Percentiles rank a stretch among this genome's conserved stretches.
These are phyloP conservation scores for Centaurea solstitialis DNA, from an alignment of 129 eudicot genomes.

Conservation along the genomic window DNA sequence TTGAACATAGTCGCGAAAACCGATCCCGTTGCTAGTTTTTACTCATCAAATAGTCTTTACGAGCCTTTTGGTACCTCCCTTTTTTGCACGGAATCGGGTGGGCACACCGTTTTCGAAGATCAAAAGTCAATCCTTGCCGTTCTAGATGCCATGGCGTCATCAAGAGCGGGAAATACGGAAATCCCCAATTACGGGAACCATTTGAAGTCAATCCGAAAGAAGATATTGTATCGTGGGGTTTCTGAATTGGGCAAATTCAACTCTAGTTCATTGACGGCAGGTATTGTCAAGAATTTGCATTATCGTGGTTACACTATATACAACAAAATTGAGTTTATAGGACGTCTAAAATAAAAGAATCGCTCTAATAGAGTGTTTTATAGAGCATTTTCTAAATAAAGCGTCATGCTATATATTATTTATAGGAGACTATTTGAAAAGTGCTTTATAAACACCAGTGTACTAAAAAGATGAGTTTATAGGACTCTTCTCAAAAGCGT, in stretches of 20 bases:
- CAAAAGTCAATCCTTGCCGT: conserved; percentile 31
- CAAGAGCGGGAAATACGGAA: background rate
- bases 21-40: conserved; percentile 40
- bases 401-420: too few species aligned
- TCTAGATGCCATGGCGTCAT: conserved; percentile 16
- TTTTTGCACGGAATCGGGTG: conserved; percentile 44
- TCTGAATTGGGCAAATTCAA: conserved; percentile 10
- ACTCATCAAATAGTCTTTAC: conserved; percentile 27
- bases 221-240: conserved; percentile 27
- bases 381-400: too few species aligned
- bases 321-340: too few species aligned
- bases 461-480: too few species aligned
- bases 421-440: too few species aligned
- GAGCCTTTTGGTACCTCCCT: conserved; percentile 54
- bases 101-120: conserved; percentile 43
- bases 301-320: too few species aligned
- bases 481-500: too few species aligned
- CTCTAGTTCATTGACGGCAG: conserved; percentile 24
- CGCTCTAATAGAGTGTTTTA: too few species aligned
- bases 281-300: background rate
- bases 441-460: too few species aligned
- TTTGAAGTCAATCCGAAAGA: conserved; percentile 25
- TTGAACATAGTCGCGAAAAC: conserved; percentile 43
- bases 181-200: conserved; percentile 21
- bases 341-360: too few species aligned